phyloP scores from a whole-genome alignment of 225 moss, liverwort and hornwort species.

The Bryum argenteum region DNA sequence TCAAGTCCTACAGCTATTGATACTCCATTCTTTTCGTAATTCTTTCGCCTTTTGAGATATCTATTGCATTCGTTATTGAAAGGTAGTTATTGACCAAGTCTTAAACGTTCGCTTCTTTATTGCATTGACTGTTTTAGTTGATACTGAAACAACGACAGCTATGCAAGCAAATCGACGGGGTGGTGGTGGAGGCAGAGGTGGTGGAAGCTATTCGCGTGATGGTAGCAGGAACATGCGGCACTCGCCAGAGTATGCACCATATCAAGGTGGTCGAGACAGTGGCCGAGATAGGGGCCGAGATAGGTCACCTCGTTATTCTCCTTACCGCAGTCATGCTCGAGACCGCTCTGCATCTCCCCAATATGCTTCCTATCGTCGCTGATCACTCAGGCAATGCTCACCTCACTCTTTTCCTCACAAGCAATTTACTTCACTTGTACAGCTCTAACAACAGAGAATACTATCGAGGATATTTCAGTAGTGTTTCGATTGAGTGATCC shows the following conservation, averaged over 20 bases:
- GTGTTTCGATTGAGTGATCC: no score
- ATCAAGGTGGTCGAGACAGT: constrained; percentile 73
- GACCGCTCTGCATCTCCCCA: constrained; percentile 93
- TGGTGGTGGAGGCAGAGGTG: constrained; percentile 77
- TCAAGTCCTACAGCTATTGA: background rate
- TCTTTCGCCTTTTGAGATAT: background rate
- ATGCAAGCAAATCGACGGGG: constrained; percentile 92
- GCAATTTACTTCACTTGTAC: background rate
- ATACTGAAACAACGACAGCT: constrained; percentile 43
- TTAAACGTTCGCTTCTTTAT: no score
- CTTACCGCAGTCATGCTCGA: constrained; percentile 88
- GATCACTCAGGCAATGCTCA: constrained; percentile 34
- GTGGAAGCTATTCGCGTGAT: constrained; percentile 86
- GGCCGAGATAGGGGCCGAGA: constrained; percentile 54
- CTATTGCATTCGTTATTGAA: background rate
- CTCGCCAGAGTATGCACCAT: constrained; percentile 93
- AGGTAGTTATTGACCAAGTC: background rate
- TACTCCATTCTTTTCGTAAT: background rate
- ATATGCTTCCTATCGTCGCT: constrained; percentile 83
- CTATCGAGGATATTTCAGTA: no score
- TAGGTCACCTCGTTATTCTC: constrained; percentile 91
- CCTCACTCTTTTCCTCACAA: background rate
- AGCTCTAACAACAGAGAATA: no score
- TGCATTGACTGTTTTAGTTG: constrained; percentile 1
- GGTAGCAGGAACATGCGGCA: constrained; percentile 69